Base-by-base conservation (phyloP, 31 red algal genomes). In the Porphyra umbilicalis region DNA sequence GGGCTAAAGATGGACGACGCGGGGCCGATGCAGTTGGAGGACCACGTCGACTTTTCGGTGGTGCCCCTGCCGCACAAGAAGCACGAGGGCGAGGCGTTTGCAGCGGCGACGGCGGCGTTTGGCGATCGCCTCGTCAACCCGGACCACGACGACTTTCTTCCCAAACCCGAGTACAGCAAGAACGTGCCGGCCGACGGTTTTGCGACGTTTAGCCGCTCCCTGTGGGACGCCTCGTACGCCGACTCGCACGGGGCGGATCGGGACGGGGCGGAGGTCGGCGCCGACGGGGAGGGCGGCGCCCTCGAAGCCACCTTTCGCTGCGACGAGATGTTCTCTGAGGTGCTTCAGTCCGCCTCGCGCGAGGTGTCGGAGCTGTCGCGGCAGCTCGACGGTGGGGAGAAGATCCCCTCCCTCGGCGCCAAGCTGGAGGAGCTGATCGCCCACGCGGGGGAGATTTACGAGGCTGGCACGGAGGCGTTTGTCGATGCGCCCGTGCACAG, bases 301-400 rank as follows among this genome's bases (percentile, higher is more conserved):
- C 87, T 97, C 38, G 85, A 88, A 29, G 94, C 94, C 0, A 90
- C 90, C 14, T 97, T 83, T 39, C 87, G 90, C 77, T 97, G 94
- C 86, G 94, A 97, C 38, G 90, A 88, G 71, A 84, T 88, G 15
- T 93, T 93, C 81, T 92, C 90, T 13, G 84, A 86, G 38, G 83
- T 90, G 71, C 86, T 97, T 32, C 87, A 81, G 16, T 86, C 93
- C 33, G 90, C 88, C 79, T 87, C 90, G 1, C 88, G 87, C 20
- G 94, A 97, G 32, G 85, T 92, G 35, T 88, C 78, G 35, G 89
- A 88, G 71, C 68, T 91, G 34, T 76, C 84, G 35, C 83, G 86
- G 35, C 80, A 39, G 40, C 85, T 91, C 1, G 95, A 97, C 25
- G 80, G 75, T 32, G 91, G 95, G 32, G 86, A 79, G 32, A 86